These are phyloP conservation scores for Nepenthes gracilis DNA, from an alignment of 148 eudicot species.

Conservation along the genomic window DNA sequence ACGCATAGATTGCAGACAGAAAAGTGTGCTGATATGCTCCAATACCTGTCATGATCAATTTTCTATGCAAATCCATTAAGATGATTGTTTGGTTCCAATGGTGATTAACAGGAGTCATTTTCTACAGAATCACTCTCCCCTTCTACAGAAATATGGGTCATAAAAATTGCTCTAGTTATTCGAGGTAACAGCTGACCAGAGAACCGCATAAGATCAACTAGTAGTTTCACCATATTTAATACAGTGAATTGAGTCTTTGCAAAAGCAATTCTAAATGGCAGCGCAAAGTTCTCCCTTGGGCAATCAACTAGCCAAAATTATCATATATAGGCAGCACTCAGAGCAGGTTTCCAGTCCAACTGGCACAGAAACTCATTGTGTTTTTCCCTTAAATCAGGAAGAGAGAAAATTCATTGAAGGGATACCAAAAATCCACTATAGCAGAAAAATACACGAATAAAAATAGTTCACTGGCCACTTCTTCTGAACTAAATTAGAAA, in stretches of 20 bases:
- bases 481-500: no score
- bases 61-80: conserved; percentile 62
- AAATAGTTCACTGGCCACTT: no score
- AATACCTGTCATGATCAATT: conserved; percentile 70
- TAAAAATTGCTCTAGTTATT: conserved; percentile 76
- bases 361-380: no score
- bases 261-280: no score
- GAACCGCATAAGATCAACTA: conserved; percentile 90
- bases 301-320: no score
- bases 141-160: conserved; percentile 88
- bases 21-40: conserved; percentile 5
- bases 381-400: no score
- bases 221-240: conserved; percentile 70
- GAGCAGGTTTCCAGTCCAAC: no score
- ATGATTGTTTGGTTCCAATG: conserved; percentile 95
- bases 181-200: conserved; percentile 91
- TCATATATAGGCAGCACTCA: no score
- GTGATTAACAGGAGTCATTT: conserved; percentile 99
- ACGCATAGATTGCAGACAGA: not conserved
- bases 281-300: no score
- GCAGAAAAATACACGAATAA: no score
- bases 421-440: no score
- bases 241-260: conserved; percentile 9
- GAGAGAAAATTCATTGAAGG: no score
- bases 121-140: conserved; percentile 99